Conservation (phyloP, 1,139 yeast species). For the Sugiyamaella sp. region DNA sequence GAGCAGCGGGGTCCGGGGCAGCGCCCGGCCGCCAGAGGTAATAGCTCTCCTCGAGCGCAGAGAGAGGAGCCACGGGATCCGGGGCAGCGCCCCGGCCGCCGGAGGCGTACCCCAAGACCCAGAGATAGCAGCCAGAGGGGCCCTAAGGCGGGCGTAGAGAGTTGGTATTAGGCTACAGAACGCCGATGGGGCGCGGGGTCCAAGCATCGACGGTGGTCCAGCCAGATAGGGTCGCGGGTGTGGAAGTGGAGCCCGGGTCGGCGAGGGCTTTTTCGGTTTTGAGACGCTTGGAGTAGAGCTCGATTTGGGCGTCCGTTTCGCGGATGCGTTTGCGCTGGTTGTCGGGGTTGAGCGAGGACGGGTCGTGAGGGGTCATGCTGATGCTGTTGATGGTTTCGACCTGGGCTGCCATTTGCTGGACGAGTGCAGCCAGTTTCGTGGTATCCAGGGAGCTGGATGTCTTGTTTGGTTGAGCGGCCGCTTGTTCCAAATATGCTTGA, state of each 20-base stretch:
- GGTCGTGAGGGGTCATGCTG: slow-evolving; percentile 11
- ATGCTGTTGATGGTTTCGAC: slow-evolving; percentile 3
- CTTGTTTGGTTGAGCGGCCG: background rate
- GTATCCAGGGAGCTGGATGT: background rate
- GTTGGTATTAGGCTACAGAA: slow-evolving; percentile 25
- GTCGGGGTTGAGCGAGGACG: slow-evolving; percentile 1
- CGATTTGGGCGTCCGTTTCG: slow-evolving; percentile 26
- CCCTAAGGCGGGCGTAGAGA: background rate
- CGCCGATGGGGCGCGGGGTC: slow-evolving; percentile 36
- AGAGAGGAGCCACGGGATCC: no score
- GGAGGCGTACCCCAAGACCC: background rate
- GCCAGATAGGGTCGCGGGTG: background rate
- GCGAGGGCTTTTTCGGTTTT: slow-evolving; percentile 4
- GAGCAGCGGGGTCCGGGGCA: no score
- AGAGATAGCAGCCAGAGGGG: background rate
- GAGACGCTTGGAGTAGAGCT: slow-evolving; percentile 24
- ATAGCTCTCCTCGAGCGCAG: no score
- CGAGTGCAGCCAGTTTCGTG: slow-evolving; percentile 6
- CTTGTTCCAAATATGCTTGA: slow-evolving; percentile 13
- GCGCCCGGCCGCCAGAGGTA: no score
- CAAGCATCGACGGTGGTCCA: slow-evolving; percentile 30
- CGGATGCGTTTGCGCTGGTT: slow-evolving; percentile 21
- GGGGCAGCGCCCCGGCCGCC: slow-evolving; percentile 2
- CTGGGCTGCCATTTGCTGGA: slow-evolving; percentile 23
- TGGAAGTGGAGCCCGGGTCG: background rate